Conservation (phyloP, 441 rosid species). For the Theobroma grandiflorum region DNA sequence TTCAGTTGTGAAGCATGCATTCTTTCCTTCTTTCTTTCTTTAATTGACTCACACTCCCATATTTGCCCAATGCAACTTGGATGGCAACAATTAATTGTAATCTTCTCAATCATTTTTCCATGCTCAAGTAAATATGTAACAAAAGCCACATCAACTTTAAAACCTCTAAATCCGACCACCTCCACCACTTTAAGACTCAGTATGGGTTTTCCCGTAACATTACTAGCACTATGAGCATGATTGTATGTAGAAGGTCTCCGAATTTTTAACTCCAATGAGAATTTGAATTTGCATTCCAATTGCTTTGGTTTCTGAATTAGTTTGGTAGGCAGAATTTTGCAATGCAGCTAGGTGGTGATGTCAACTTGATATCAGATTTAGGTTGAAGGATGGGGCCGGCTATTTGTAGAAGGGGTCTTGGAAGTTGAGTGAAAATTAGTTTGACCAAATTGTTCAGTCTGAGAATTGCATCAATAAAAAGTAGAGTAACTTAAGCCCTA, state of each 20-base stretch:
- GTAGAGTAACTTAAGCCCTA: background rate
- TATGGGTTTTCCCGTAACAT: conserved; percentile 4
- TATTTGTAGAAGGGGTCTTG: background rate
- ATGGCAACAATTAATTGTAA: conserved; percentile 21
- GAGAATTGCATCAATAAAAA: background rate
- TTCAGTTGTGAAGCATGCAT: conserved; percentile 13
- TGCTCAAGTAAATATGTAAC: conserved; percentile 16
- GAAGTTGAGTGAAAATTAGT: conserved; percentile 4
- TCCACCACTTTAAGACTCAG: conserved; percentile 24
- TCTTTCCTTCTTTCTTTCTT: conserved; percentile 20
- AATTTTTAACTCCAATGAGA: conserved; percentile 13
- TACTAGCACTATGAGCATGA: conserved; percentile 14
- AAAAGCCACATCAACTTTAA: conserved; percentile 14
- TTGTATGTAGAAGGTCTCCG: conserved; percentile 18
- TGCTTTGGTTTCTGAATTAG: background rate
- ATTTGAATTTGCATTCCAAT: conserved; percentile 7
- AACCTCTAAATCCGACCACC: conserved; percentile 21
- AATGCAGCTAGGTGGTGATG: background rate
- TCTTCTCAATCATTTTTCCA: conserved; percentile 15
- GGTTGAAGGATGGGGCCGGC: conserved; percentile 3
- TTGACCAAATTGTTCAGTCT: background rate
- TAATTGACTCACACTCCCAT: conserved; percentile 18
- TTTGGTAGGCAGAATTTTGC: conserved; percentile 4
- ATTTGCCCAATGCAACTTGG: conserved; percentile 25
- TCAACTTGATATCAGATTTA: background rate